A percentile compares a stretch with the other conserved stretches of the same genome.
phyloP scores from a whole-genome alignment of 2,329 filamentous ascomycete genomes.

The Neoarthrinium moseri region DNA sequence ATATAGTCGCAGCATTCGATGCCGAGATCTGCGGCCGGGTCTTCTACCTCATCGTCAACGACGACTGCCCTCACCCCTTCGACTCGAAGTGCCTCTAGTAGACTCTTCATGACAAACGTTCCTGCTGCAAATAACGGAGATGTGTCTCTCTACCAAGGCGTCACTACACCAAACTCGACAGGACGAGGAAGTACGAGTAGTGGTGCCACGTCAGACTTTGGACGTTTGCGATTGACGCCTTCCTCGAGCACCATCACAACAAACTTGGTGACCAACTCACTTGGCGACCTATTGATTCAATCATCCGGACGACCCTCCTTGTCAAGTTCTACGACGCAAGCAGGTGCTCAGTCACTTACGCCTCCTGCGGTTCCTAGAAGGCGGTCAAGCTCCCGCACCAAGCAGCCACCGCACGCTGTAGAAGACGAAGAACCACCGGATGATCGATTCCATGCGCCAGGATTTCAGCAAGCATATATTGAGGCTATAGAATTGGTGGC shows the following conservation, averaged over 20 bases:
- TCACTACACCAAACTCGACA: too few relatives aligned
- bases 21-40: background rate
- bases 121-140: too few relatives aligned
- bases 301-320: background rate
- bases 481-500: background rate
- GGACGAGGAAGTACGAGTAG: background rate
- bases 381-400: background rate
- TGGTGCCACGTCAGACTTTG: background rate
- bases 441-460: slow-evolving; percentile 3
- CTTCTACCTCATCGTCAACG: background rate
- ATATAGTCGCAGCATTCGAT: too few relatives aligned
- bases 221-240: background rate
- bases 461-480: background rate
- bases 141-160: too few relatives aligned
- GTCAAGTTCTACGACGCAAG: background rate
- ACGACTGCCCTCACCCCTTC: background rate
- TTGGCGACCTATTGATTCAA: too few relatives aligned
- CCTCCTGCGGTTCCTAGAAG: background rate
- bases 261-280: background rate
- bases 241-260: background rate
- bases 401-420: background rate
- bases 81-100: background rate
- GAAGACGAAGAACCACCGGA: slow-evolving; percentile 1
- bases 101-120: background rate
- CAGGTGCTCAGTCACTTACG: background rate